Conservation (phyloP, 768 basidiomycete species). For the Myochromella boudieri region DNA sequence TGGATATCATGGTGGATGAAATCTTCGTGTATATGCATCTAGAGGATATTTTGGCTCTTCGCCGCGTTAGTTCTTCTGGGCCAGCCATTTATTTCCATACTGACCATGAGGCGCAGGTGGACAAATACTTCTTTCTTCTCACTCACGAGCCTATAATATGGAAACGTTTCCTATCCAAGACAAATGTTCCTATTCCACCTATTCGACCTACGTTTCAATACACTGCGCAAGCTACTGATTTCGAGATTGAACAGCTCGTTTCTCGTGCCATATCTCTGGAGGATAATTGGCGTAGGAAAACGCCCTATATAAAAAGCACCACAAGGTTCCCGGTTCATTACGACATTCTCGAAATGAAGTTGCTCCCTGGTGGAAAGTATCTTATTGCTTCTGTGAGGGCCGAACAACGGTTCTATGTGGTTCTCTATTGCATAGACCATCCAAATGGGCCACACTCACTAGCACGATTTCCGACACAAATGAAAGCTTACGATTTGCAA, state of each 20-base stretch:
- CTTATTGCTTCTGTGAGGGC: constrained; percentile 61
- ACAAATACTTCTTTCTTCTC: constrained; percentile 57
- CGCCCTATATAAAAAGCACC: constrained; percentile 32
- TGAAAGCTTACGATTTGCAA: constrained; percentile 56
- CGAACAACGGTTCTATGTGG: constrained; percentile 47
- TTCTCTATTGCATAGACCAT: constrained; percentile 59
- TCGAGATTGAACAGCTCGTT: constrained; percentile 58
- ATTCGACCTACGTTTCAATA: constrained; percentile 59
- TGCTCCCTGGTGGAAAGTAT: constrained; percentile 69
- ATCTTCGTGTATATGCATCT: constrained; percentile 41
- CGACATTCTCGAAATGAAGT: constrained; percentile 49
- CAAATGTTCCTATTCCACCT: constrained; percentile 58
- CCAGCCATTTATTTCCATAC: background rate
- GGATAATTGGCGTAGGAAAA: constrained; percentile 51
- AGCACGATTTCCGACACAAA: constrained; percentile 46
- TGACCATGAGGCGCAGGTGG: constrained; percentile 40
- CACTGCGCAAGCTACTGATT: constrained; percentile 32
- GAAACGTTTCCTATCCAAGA: constrained; percentile 58
- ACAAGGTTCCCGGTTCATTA: constrained; percentile 29
- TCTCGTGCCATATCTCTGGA: constrained; percentile 59
- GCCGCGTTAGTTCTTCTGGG: constrained; percentile 32
- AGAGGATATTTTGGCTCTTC: constrained; percentile 48
- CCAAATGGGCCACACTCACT: constrained; percentile 42
- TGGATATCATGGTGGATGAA: constrained; percentile 42
- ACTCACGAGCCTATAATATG: constrained; percentile 70